Evolutionary conservation across 2,329 filamentous ascomycete species (phyloP), one percentile per base, ranked within the genome.

Genomic region (Biscogniauxia marginata): DNA sequence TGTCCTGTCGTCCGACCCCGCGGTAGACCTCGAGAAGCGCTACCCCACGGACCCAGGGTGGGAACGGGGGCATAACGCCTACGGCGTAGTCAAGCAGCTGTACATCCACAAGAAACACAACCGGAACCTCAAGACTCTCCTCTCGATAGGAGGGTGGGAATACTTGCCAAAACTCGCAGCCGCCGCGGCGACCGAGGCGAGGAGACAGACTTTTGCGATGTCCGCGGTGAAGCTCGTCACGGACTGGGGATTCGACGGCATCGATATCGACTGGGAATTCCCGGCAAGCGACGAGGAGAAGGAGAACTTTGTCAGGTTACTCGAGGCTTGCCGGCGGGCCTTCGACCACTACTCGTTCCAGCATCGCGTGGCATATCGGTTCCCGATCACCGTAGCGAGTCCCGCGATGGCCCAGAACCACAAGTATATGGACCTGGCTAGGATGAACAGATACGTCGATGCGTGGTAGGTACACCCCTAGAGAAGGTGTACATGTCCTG

Each of bases 141-240:
- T 95, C 7, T 91, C 87, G 34, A 88, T 96, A 57, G 91, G 91
- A 44, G 91, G 91, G 16, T 95, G 87, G 85, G 89, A 85, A 0
- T 91, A 89, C 70, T 90, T 87, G 3, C 73, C 81, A 52, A 88
- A 89, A 64, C 91, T 93, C 68, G 78, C 84, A 1, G 75, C 76
- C 6, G 82, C 87, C 0, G 84, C 84, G 0, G 84, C 84, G 18
- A 87, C 86, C 0, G 77, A 80, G 0, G 75, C 77, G 5, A 84
- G 87, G 7, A 82, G 90, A 11, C 74, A 76, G 57, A 79, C 61
- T 1, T 96, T 96, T 69, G 90, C 89, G 1, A 71, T 79, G 13
- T 85, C 82, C 19, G 87, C 90, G 7, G 85, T 92, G 4, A 76
- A 82, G 55, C 72, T 95, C 46, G 78, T 96, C 39, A 83, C 85